phyloP scores from a whole-genome alignment of 2,329 filamentous ascomycete genomes.

The Aspergillus ochraceus region DNA sequence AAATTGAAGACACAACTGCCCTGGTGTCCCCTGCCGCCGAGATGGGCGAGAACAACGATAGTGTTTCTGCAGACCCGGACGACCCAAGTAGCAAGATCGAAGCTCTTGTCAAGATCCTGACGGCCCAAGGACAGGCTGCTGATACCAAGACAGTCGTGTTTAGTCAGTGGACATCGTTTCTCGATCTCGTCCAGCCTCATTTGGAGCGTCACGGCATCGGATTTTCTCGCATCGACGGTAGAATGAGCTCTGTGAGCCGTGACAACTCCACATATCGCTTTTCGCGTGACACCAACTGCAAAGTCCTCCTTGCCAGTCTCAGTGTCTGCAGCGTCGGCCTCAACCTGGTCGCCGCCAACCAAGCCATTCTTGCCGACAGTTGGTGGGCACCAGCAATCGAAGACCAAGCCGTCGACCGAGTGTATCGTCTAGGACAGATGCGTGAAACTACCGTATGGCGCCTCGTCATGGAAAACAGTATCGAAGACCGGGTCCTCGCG shows the following conservation, averaged over 20 bases:
- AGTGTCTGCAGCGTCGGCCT: slow-evolving; percentile 82
- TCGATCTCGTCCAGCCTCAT: slow-evolving; percentile 72
- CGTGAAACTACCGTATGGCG: slow-evolving; percentile 76
- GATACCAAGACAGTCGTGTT: slow-evolving; percentile 79
- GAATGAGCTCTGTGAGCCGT: slow-evolving; percentile 69
- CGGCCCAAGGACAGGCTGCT: slow-evolving; percentile 63
- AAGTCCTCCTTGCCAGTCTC: slow-evolving; percentile 78
- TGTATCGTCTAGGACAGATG: slow-evolving; percentile 82
- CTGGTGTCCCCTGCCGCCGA: slow-evolving; percentile 68
- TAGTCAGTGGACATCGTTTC: slow-evolving; percentile 76
- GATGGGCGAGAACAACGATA: slow-evolving; percentile 48
- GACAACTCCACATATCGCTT: slow-evolving; percentile 70
- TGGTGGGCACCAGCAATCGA: slow-evolving; percentile 96
- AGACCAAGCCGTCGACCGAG: slow-evolving; percentile 85
- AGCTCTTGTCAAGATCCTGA: slow-evolving; percentile 72
- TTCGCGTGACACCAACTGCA: slow-evolving; percentile 65
- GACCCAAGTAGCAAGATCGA: slow-evolving; percentile 80
- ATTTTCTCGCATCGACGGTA: slow-evolving; percentile 76
- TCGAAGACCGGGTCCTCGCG: slow-evolving; percentile 78
- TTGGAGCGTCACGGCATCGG: slow-evolving; percentile 61
- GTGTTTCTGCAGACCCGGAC: slow-evolving; percentile 59
- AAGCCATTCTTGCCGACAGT: slow-evolving; percentile 77
- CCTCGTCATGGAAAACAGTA: slow-evolving; percentile 74
- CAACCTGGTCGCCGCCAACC: slow-evolving; percentile 82
- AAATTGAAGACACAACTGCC: slow-evolving; percentile 59